Evolutionary conservation across 371 early-diverging fungal genomes (phyloP), one percentile per base, ranked within the genome.

Genomic region (Apophysomyces ossiformis): DNA sequence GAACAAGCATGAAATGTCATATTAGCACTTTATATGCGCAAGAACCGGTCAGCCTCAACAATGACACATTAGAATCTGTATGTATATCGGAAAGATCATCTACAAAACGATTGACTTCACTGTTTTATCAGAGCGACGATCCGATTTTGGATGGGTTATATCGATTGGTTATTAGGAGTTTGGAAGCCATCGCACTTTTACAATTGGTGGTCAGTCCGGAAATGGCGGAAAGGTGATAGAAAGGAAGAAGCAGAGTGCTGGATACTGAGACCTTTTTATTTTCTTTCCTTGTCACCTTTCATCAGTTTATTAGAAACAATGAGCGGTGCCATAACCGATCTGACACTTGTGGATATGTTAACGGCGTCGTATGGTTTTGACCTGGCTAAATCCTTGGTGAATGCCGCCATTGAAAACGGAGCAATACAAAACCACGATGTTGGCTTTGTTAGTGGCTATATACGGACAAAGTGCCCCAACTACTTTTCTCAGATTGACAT

Each of bases 101-200:
- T 43, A 60, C 73, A 68, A 2, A 50, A n/a, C 9, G 16, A 0
- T 21, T 21, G 11, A 21, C 5, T 21, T 4, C 3, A 5, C 4
- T 0, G 0, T 11, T 5, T 8, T 50, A 50, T 61, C 65, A 86
- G 74, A 78, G 77, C 21, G 95, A 95, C 72, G 85, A 90, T 37
- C 80, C 83, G 67, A 92, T 94, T 2, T 71, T 92, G 56, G 80
- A 84, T 46, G 85, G 86, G 4, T 70, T 93, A 41, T 85, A 89
- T 68, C 72, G 83, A 1, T 72, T 95, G 45, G 65, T 95, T 32
- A 76, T 80, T 5, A 87, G 88, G 38, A 72, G 84, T 36, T 82
- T 89, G 26, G 94, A 96, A 68, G 89, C 90, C 5, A 88, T 93
- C 4, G 80, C 88, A 2, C 93, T 95, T 69, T 71, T 93, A 8